Percentiles rank a stretch among this genome's conserved stretches.
phyloP scores from a whole-genome alignment of 805 yeast species.

The Naumovozyma baii region DNA sequence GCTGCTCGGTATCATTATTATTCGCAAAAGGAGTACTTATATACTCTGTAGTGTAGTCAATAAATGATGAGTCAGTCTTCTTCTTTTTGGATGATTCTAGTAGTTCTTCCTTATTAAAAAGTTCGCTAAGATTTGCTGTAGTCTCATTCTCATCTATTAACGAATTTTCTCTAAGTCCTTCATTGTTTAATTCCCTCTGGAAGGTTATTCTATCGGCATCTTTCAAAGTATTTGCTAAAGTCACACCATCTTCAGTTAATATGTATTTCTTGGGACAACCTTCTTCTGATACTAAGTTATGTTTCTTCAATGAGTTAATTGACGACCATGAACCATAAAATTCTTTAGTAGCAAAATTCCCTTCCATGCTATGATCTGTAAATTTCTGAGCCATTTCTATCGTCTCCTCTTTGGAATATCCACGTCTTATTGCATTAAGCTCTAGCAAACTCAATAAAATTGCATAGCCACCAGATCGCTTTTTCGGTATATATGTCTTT shows the following conservation, averaged over 20 bases:
- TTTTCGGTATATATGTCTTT: constrained; percentile 55
- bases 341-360: constrained; percentile 52
- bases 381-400: constrained; percentile 43
- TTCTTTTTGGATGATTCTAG: not conserved
- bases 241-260: constrained; percentile 61
- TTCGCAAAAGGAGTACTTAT: not conserved
- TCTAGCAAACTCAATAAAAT: constrained; percentile 52
- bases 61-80: constrained; percentile 7
- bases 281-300: constrained; percentile 43
- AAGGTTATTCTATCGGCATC: constrained; percentile 35
- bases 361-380: constrained; percentile 47
- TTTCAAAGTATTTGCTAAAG: constrained; percentile 49
- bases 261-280: constrained; percentile 55
- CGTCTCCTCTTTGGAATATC: constrained; percentile 56
- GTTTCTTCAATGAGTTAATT: constrained; percentile 49
- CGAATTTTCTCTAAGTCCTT: constrained; percentile 4
- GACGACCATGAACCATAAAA: constrained; percentile 71
- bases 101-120: constrained; percentile 4
- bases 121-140: constrained; percentile 16
- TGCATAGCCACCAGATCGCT: constrained; percentile 79
- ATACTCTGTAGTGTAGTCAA: constrained; percentile 14
- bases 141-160: constrained; percentile 6
- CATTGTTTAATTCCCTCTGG: constrained; percentile 10
- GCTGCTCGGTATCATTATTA: not conserved
- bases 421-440: constrained; percentile 39